A percentile compares a stretch with the other conserved stretches of the same genome.
Evolutionary conservation across 116 monocot genomes (phyloP).

Genomic region (Dioscorea cayenensis): DNA sequence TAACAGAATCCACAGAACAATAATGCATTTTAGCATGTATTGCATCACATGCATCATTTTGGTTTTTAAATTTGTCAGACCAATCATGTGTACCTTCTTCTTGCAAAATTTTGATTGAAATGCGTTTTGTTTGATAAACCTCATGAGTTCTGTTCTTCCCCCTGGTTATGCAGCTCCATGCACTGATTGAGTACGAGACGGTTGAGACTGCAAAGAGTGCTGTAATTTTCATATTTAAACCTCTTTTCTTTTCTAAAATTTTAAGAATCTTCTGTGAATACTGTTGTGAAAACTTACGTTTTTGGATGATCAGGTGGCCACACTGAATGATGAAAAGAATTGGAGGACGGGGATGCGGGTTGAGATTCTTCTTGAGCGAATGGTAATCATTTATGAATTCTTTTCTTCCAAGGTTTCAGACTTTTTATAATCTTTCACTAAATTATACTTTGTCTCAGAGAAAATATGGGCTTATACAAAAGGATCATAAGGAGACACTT

Average conservation of each 20-base stretch:
- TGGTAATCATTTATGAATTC: slow-evolving; percentile 25
- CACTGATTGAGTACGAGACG: slow-evolving; percentile 70
- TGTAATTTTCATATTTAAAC: slow-evolving; percentile 35
- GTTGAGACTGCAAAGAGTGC: slow-evolving; percentile 67
- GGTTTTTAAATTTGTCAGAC: not conserved
- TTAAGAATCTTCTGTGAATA: not conserved
- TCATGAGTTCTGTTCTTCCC: not conserved
- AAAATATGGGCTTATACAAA: slow-evolving; percentile 22
- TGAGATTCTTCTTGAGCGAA: slow-evolving; percentile 45
- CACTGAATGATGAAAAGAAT: slow-evolving; percentile 70
- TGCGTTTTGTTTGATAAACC: not conserved
- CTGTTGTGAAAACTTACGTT: not conserved
- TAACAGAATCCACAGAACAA: not conserved
- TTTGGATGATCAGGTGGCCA: slow-evolving; percentile 31
- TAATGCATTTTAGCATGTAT: not conserved
- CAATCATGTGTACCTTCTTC: not conserved
- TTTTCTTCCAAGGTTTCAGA: not conserved
- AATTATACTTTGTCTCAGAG: slow-evolving; percentile 13
- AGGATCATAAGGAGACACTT: slow-evolving; percentile 11
- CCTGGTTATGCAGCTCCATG: slow-evolving; percentile 55
- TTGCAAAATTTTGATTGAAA: no score
- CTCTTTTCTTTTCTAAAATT: not conserved
- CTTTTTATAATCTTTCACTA: not conserved
- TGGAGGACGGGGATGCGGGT: slow-evolving; percentile 90
- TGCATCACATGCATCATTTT: not conserved